Evolutionary conservation across 371 early-diverging fungal species (phyloP).

Genomic region (Lichtheimia ornata): DNA sequence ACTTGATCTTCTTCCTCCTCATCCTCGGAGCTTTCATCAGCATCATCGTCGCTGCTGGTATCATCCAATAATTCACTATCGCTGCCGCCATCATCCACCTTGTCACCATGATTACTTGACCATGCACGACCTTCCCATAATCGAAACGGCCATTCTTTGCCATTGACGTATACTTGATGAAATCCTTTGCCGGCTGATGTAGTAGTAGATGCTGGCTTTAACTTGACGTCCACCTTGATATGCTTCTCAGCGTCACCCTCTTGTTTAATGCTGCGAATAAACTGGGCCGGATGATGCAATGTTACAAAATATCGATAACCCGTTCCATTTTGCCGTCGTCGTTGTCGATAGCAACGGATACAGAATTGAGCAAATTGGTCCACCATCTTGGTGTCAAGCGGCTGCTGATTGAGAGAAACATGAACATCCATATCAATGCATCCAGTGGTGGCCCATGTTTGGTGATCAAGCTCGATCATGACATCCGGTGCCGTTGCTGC

Average conservation of each 20-base stretch:
- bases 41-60: not conserved
- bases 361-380: slow-evolving; percentile 38
- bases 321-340: not conserved
- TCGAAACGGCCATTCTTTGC: slow-evolving; percentile 39
- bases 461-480: slow-evolving; percentile 14
- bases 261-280: slow-evolving; percentile 15
- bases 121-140: slow-evolving; percentile 5
- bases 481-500: slow-evolving; percentile 1
- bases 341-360: slow-evolving; percentile 26
- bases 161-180: slow-evolving; percentile 23
- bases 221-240: not conserved
- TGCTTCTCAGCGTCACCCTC: too few species aligned
- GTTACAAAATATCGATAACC: slow-evolving; percentile 11
- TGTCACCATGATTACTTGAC: not conserved
- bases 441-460: slow-evolving; percentile 12
- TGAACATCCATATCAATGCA: slow-evolving; percentile 13
- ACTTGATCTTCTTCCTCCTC: not conserved
- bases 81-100: slow-evolving; percentile 1
- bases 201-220: not conserved
- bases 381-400: slow-evolving; percentile 14
- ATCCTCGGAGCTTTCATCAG: too few species aligned
- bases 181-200: slow-evolving; percentile 2
- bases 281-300: slow-evolving; percentile 27
- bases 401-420: not conserved
- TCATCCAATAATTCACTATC: slow-evolving; percentile 30